Evolutionary conservation across 2,329 filamentous ascomycete genomes (phyloP).

Genomic region (Colletotrichum godetiae): DNA sequence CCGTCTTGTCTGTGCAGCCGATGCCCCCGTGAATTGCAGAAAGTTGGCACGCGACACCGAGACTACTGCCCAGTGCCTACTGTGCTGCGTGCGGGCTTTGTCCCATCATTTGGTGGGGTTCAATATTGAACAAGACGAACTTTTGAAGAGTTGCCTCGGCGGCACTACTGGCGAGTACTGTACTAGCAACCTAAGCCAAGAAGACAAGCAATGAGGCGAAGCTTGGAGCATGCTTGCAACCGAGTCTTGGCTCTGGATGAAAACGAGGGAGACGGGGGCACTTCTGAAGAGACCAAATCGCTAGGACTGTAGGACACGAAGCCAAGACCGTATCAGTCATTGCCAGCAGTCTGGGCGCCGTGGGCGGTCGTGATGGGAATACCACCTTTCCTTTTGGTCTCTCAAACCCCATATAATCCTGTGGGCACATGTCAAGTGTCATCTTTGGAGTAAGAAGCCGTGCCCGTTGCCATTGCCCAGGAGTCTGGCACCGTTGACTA

Average conservation of each 20-base stretch:
- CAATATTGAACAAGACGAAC: not conserved
- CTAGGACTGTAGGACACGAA: not conserved
- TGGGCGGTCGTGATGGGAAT: not conserved
- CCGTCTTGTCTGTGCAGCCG: not conserved
- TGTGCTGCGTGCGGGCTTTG: not conserved
- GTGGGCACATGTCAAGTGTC: not conserved
- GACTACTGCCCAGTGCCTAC: not conserved
- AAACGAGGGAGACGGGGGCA: conserved; percentile 17
- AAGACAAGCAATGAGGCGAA: conserved; percentile 18
- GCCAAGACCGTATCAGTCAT: conserved; percentile 17
- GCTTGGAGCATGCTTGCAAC: conserved; percentile 26
- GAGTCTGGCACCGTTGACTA: conserved; percentile 22
- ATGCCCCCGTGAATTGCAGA: not conserved
- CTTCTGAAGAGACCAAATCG: conserved; percentile 18
- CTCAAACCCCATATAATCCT: conserved; percentile 5
- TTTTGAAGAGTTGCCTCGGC: conserved; percentile 21
- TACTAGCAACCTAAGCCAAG: not conserved
- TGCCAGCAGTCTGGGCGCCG: not conserved
- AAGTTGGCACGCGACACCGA: conserved; percentile 21
- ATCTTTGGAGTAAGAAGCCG: not conserved
- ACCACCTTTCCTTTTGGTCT: conserved; percentile 21
- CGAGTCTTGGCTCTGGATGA: conserved; percentile 23
- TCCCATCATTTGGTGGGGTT: not conserved
- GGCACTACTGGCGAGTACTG: not conserved
- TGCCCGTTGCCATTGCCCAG: not conserved